Base-by-base conservation (phyloP, 2,329 filamentous ascomycete species). In the Pseudopyricularia cyperi region DNA sequence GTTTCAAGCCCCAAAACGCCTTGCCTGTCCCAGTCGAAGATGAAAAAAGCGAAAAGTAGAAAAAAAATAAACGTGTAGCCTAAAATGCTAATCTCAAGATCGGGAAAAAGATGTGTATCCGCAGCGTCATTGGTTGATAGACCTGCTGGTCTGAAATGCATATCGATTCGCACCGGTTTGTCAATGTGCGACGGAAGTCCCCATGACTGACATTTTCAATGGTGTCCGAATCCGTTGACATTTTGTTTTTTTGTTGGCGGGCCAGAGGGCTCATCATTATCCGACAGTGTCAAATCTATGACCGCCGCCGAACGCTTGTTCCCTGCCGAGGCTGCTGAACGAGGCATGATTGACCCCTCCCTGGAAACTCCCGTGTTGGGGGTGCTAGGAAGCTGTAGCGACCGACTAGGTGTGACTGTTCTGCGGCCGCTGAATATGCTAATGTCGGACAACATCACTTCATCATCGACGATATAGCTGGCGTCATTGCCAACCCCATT, bases 261-360 rank as follows among this genome's bases (percentile, higher is more conserved):
- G 32, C 68, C 66, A 3, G 67, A 61, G 4, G 70, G 69, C 17
- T 74, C 72, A 37, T 77, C 74, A 46, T 79, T 75, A 51, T 79
- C 76, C 48, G 74, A 78, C 7, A 78, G 62, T 1, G 79, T 82
- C 55, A 83, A 63, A 57, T 82, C 79, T 55, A 82, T 81, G 2
- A 82, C 72, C 46, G 76, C 71, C 3, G 68, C 66, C 1, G 71
- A 68, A 22, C 77, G 71, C 61, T 80, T 80, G 12, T 52, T 61
- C 62, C 55, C 71, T 71, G 33, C 49, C 4, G 48, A 39, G 32
- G 14, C 59, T 44, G 42, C 65, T 59, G 61, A 56, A 37, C 69
- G 65, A 1, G 69, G 64, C 30, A 65, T 60, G 15, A 66, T 63
- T 2, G 69, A 66, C 47, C 63, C 62, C 17, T 69, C 68, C 15